A percentile compares a stretch with the other conserved stretches of the same genome.
Evolutionary conservation across 1,139 yeast genomes (phyloP).

Genomic region (Protomyces arabidopsidicola): DNA sequence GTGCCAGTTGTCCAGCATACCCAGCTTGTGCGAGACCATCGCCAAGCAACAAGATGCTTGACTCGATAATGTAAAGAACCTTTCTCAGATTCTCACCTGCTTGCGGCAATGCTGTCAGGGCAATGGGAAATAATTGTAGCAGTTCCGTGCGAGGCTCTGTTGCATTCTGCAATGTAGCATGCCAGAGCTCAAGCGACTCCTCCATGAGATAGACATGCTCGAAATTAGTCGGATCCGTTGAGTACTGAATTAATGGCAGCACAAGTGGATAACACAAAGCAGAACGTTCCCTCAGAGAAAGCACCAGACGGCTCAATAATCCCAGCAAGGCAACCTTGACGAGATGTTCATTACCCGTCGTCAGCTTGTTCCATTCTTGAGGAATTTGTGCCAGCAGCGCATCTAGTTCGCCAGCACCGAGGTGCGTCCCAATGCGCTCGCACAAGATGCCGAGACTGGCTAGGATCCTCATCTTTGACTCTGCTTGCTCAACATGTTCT

Average conservation of each 20-base stretch:
- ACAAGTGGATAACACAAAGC: conserved; percentile 57
- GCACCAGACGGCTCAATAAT: conserved; percentile 57
- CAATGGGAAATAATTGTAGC: conserved; percentile 46
- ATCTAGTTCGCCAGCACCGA: conserved; percentile 38
- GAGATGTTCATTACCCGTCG: conserved; percentile 57
- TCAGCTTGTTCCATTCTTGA: conserved; percentile 57
- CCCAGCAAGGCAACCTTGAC: conserved; percentile 66
- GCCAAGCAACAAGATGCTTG: conserved; percentile 61
- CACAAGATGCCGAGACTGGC: conserved; percentile 62
- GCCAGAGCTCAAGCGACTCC: conserved; percentile 87
- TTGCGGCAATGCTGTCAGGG: conserved; percentile 41
- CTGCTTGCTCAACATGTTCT: conserved; percentile 54
- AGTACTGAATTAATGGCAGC: conserved; percentile 57
- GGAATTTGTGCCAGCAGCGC: conserved; percentile 63
- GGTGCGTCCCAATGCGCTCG: conserved; percentile 45
- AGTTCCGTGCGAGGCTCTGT: conserved; percentile 44
- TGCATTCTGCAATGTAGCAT: conserved; percentile 57
- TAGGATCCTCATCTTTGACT: conserved; percentile 66
- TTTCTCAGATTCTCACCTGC: conserved; percentile 64
- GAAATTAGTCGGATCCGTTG: conserved; percentile 62
- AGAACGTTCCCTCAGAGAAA: conserved; percentile 62
- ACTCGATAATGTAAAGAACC: conserved; percentile 62
- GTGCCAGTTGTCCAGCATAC: conserved; percentile 36
- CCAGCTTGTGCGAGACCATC: conserved; percentile 36
- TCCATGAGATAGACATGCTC: conserved; percentile 64